Evolutionary conservation across 2,329 filamentous ascomycete species (phyloP), one percentile per base, ranked within the genome.

Genomic region (Trichoderma atroviride): DNA sequence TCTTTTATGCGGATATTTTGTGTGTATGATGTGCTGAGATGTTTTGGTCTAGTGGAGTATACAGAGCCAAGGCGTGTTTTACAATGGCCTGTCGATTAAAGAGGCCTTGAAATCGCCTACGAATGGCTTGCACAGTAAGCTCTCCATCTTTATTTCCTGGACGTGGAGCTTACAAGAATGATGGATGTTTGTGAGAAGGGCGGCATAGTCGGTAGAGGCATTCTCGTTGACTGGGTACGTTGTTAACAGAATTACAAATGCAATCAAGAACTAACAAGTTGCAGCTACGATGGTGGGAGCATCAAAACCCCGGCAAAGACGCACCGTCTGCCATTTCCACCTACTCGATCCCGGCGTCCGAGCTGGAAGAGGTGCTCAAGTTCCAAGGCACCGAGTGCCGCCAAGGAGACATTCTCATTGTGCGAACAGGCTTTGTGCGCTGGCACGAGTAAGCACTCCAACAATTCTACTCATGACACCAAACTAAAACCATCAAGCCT

Each of bases 181-280:
- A 13, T 13, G 47, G 58, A 60, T 4, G 58, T 60, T n/a, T 60
- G 58, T 7, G 58, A 60, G 16, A 40, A 40, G 22, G 58, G 58
- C 9, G 59, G 59, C 22, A 61, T 61, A 24, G 40, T 61, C 7
- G 40, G 27, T 7, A 50, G 59, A 50, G 40, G 59, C 14, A 40
- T 50, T 31, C 40, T 61, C 7, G 40, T 61, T 24, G 59, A 61
- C 6, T 61, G 59, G 59, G 59, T 61, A 50, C 22, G 27, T n/a
- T 2, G n/a, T 50, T 4, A 4, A 29, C 29, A 29, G 16, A 31
- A 22, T 3, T 7, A 43, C 24, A 4, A n/a, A 7, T 14, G 10
- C n/a, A 61, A 9, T 22, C 13, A 33, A n/a, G 31, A 29, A 10
- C 37, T 60, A 24, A 60, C 31, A 40, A 37, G 22, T 19, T 31